Base-by-base conservation (phyloP, 2,329 filamentous ascomycete genomes). In the Plectosphaerella cucumerina region DNA sequence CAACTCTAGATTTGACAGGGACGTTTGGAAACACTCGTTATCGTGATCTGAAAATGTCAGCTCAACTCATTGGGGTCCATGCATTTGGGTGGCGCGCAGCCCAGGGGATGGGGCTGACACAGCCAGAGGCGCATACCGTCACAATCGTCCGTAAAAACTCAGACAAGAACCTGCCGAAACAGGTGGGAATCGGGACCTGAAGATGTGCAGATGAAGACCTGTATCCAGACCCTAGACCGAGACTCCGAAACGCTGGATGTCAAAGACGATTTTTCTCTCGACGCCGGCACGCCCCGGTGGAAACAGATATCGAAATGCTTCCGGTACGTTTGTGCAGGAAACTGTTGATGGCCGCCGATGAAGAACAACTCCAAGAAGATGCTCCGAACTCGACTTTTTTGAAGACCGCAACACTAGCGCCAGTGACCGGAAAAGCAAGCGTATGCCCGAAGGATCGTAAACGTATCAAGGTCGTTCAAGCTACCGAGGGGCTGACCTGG, bases 241-340 rank as follows among this genome's bases (percentile, higher is more conserved):
- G 60, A 69, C 64, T 67, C 63, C 62, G 62, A 66, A 67, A 66
- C 37, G 22, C 60, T 61, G 64, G 64, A 63, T 64, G 47, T 64
- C 63, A 63, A 62, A 65, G 65, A 66, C 58, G 61, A 65, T 62
- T 64, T 60, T 57, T 67, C 59, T 68, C 59, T 61, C 63, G 64
- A 72, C 68, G 66, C 69, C 68, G 60, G 66, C 67, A 70, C 70
- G 67, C 69, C 67, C 60, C 56, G 62, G 60, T 61, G 43, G 56
- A 60, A 58, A 61, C 46, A 50, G 49, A 56, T 42, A 47, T 53
- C 21, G 50, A 56, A 42, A 48, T 51, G 42, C 44, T 48, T 45
- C 43, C 50, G 48, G 39, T 53, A 51, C 18, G 44, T 50, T 53
- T 48, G 54, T 53, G 53, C 48, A 51, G 43, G 42, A 43, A 53